Percentiles rank a stretch among this genome's conserved stretches.
phyloP scores from a whole-genome alignment of 805 yeast genomes.

The Tetrapisispora namnaoensis region DNA sequence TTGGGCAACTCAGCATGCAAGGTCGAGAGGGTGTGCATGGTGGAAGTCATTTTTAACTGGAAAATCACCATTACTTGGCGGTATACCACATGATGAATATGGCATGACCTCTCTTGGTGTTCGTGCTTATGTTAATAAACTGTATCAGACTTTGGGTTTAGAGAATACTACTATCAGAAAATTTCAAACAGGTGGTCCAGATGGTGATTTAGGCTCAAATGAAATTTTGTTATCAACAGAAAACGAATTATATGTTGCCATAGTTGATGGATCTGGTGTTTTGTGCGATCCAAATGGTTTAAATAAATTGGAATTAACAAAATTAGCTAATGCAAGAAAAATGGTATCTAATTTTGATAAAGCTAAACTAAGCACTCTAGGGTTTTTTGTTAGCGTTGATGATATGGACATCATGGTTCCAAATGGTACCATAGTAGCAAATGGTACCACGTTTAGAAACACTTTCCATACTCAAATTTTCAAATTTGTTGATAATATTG shows the following conservation, averaged over 20 bases:
- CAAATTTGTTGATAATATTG: slow-evolving; percentile 54
- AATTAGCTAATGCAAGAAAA: slow-evolving; percentile 68
- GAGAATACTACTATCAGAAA: slow-evolving; percentile 53
- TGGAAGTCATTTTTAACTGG: slow-evolving; percentile 99
- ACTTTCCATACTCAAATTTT: slow-evolving; percentile 70
- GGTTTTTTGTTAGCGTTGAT: slow-evolving; percentile 78
- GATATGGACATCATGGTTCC: slow-evolving; percentile 75
- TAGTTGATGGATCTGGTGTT: slow-evolving; percentile 95
- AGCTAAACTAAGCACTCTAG: slow-evolving; percentile 56
- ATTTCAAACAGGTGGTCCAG: slow-evolving; percentile 98
- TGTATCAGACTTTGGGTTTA: slow-evolving; percentile 68
- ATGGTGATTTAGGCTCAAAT: slow-evolving; percentile 94
- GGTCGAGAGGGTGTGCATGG: slow-evolving; percentile 87
- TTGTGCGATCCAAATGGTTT: slow-evolving; percentile 86
- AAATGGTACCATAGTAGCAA: slow-evolving; percentile 57
- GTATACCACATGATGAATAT: slow-evolving; percentile 95
- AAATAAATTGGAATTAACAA: slow-evolving; percentile 63
- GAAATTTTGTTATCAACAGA: slow-evolving; percentile 75
- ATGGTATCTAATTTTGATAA: slow-evolving; percentile 65
- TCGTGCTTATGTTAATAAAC: slow-evolving; percentile 79
- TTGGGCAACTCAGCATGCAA: slow-evolving; percentile 96
- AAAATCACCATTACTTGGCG: slow-evolving; percentile 83
- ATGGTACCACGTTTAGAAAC: slow-evolving; percentile 87
- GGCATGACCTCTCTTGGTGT: slow-evolving; percentile 97
- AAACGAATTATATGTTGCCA: slow-evolving; percentile 73